phyloP scores from a whole-genome alignment of 1,139 yeast species.

The Williopsis jadinii region DNA sequence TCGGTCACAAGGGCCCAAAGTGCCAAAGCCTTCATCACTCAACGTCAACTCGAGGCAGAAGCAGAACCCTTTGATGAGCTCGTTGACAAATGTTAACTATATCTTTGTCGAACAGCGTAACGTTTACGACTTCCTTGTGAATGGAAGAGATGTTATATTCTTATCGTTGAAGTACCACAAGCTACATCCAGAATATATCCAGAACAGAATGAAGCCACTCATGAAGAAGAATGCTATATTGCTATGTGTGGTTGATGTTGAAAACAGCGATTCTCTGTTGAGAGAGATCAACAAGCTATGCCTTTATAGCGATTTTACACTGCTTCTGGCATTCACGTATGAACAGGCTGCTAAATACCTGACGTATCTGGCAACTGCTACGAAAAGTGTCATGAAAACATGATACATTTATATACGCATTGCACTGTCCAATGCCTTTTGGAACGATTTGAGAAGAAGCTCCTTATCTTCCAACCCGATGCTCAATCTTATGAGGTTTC shows the following conservation, averaged over 20 bases:
- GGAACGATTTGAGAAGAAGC: too few relatives aligned
- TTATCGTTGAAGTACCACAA: constrained; percentile 78
- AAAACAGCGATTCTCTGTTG: constrained; percentile 61
- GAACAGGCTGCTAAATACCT: constrained; percentile 85
- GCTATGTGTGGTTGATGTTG: constrained; percentile 72
- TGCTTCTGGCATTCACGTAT: constrained; percentile 73
- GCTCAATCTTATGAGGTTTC: too few relatives aligned
- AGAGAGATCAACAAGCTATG: constrained; percentile 67
- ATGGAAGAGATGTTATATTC: constrained; percentile 61
- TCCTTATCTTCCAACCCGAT: too few relatives aligned
- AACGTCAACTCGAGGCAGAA: constrained; percentile 47
- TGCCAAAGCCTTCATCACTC: constrained; percentile 3
- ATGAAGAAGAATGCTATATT: constrained; percentile 51
- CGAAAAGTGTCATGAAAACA: background rate
- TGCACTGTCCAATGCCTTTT: too few relatives aligned
- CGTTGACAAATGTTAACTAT: constrained; percentile 43
- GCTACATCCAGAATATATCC: constrained; percentile 81
- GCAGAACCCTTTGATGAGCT: constrained; percentile 52
- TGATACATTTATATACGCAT: too few relatives aligned
- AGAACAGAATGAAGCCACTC: constrained; percentile 57
- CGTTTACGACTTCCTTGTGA: constrained; percentile 63
- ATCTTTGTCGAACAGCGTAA: constrained; percentile 36
- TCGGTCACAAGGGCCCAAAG: background rate
- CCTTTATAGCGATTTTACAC: constrained; percentile 60
- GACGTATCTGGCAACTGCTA: constrained; percentile 21